A percentile compares a stretch with the other conserved stretches of the same genome.
phyloP scores from a whole-genome alignment of 2,329 filamentous ascomycete genomes.

The Xylariaceae sp. region DNA sequence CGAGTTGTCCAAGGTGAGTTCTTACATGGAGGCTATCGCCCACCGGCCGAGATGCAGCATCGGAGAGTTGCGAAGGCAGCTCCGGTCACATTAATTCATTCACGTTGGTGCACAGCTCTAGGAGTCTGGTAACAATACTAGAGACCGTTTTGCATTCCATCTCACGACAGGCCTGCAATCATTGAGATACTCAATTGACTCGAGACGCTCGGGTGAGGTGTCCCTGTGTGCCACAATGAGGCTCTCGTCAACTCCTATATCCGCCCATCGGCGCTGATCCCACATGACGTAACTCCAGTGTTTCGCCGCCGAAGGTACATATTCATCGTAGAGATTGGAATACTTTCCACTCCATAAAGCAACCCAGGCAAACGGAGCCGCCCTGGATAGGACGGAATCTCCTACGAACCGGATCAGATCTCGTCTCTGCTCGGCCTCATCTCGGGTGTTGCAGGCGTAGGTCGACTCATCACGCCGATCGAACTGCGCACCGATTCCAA shows the following conservation, averaged over 20 bases:
- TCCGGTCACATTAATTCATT: no score
- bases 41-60: no score
- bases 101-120: no score
- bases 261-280: slow-evolving; percentile 11
- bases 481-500: not conserved
- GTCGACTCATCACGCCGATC: not conserved
- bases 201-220: not conserved
- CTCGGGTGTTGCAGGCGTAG: not conserved
- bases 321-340: slow-evolving; percentile 11
- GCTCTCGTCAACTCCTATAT: not conserved
- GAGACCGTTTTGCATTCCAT: no score
- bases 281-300: slow-evolving; percentile 15
- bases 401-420: not conserved
- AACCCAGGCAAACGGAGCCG: slow-evolving; percentile 11
- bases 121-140: no score
- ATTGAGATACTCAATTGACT: not conserved
- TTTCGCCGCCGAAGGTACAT: slow-evolving; percentile 1
- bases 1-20: no score
- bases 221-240: slow-evolving; percentile 4
- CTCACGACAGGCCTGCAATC: not conserved
- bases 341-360: slow-evolving; percentile 12
- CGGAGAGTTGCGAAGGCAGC: no score
- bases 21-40: no score
- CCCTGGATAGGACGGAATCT: no score
- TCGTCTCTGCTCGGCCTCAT: slow-evolving; percentile 3